These are phyloP conservation scores for Fagopyrum tataricum DNA, from an alignment of 148 eudicot species.

Conservation along the genomic window DNA sequence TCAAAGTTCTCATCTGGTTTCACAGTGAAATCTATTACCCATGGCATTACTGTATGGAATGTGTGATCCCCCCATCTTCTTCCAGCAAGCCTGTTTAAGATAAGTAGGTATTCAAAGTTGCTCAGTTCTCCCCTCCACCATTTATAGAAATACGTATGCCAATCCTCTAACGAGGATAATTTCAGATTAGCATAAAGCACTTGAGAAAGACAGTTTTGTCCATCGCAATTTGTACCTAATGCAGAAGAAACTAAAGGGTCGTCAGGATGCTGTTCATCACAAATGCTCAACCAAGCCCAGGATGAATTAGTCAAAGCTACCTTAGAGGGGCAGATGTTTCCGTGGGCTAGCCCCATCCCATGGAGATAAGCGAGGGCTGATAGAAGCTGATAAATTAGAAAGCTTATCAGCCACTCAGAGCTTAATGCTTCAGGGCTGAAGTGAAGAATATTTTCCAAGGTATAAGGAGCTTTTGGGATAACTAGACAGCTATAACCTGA, in stretches of 20 bases:
- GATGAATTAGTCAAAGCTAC: slow-evolving; percentile 53
- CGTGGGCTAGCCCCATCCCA: slow-evolving; percentile 72
- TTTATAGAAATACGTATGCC: slow-evolving; percentile 57
- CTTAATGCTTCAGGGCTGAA: slow-evolving; percentile 69
- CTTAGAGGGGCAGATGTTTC: slow-evolving; percentile 57
- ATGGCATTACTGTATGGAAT: slow-evolving; percentile 96
- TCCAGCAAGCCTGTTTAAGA: slow-evolving; percentile 83
- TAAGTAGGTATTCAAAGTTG: slow-evolving; percentile 85
- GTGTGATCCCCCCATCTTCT: slow-evolving; percentile 98
- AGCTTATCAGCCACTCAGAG: slow-evolving; percentile 65
- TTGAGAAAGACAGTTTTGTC: slow-evolving; percentile 40
- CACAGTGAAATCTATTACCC: slow-evolving; percentile 89
- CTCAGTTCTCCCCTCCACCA: slow-evolving; percentile 93
- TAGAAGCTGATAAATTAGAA: slow-evolving; percentile 73
- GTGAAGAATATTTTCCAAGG: slow-evolving; percentile 75
- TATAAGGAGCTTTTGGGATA: slow-evolving; percentile 64
- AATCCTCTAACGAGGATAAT: slow-evolving; percentile 44
- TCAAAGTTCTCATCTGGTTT: slow-evolving; percentile 62
- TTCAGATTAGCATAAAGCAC: slow-evolving; percentile 59
- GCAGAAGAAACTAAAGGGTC: slow-evolving; percentile 17
- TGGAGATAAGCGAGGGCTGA: slow-evolving; percentile 78
- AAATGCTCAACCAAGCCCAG: slow-evolving; percentile 81
- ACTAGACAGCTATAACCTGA: slow-evolving; percentile 35
- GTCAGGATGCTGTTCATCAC: slow-evolving; percentile 33
- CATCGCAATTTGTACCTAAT: slow-evolving; percentile 23